These are phyloP conservation scores for Aspergillus sp. DNA, from an alignment of 2,329 filamentous ascomycete species.

Conservation along the genomic window DNA sequence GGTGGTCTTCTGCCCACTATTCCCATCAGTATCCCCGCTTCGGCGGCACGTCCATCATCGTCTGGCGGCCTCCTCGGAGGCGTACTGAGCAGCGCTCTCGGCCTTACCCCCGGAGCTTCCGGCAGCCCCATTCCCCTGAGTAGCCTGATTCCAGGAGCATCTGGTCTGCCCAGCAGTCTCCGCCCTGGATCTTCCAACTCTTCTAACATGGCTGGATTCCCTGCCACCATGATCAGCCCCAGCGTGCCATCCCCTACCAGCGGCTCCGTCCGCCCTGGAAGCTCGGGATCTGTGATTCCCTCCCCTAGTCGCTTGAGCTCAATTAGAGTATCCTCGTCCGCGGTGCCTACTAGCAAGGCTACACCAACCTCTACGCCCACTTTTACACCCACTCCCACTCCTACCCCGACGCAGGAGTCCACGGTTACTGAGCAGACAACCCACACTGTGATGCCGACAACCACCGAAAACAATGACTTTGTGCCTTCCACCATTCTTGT, in stretches of 20 bases:
- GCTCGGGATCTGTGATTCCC: too few relatives aligned
- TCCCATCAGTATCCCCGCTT: slow-evolving; percentile 21
- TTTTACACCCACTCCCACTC: slow-evolving; percentile 13
- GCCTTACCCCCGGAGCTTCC: slow-evolving; percentile 1
- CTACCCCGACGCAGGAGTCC: slow-evolving; percentile 6
- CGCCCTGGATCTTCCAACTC: too few relatives aligned
- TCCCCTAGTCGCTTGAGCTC: too few relatives aligned
- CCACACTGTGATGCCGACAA: slow-evolving; percentile 28
- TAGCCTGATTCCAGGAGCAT: too few relatives aligned
- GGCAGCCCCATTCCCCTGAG: too few relatives aligned
- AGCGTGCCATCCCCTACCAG: background rate
- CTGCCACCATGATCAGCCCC: slow-evolving; percentile 9
- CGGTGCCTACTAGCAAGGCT: slow-evolving; percentile 3
- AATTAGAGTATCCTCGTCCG: background rate
- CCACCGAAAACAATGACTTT: slow-evolving; percentile 34
- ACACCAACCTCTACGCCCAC: slow-evolving; percentile 12
- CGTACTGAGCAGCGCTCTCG: slow-evolving; percentile 7
- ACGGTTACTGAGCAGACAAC: slow-evolving; percentile 9
- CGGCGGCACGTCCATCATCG: slow-evolving; percentile 5
- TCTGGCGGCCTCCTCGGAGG: slow-evolving; percentile 5
- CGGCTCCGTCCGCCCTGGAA: too few relatives aligned
- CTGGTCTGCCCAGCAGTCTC: too few relatives aligned
- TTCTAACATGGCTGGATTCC: too few relatives aligned
- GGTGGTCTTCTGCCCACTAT: slow-evolving; percentile 11
- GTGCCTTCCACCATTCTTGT: slow-evolving; percentile 23